A percentile compares a stretch with the other conserved stretches of the same genome.
phyloP scores from a whole-genome alignment of 345 rosid genomes.

The Pseudoturritis turrita region DNA sequence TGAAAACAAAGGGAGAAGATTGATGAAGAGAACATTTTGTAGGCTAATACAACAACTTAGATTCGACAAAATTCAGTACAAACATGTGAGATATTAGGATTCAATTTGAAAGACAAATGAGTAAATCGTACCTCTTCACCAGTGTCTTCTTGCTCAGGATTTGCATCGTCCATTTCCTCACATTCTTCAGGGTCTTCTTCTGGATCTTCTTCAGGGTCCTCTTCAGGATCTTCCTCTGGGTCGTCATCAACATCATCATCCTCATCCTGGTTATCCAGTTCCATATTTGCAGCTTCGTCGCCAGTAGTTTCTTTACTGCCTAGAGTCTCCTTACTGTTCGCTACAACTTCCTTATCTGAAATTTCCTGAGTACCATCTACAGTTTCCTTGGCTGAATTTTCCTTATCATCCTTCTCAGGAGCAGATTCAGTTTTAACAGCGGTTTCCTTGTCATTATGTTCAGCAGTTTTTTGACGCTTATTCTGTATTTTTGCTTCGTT shows the following conservation, averaged over 20 bases:
- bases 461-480: slow-evolving; percentile 55
- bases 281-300: slow-evolving; percentile 32
- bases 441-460: slow-evolving; percentile 43
- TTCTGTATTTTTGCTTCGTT: slow-evolving; percentile 35
- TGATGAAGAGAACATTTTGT: background rate
- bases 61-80: background rate
- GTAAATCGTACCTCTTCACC: slow-evolving; percentile 47
- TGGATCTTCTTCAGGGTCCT: slow-evolving; percentile 43
- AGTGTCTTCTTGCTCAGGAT: slow-evolving; percentile 34
- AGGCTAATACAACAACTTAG: background rate
- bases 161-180: slow-evolving; percentile 53
- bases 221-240: slow-evolving; percentile 66
- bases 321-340: slow-evolving; percentile 3
- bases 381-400: slow-evolving; percentile 31
- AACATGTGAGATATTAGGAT: background rate
- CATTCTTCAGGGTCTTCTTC: slow-evolving; percentile 36
- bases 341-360: slow-evolving; percentile 30
- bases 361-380: background rate
- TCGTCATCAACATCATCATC: slow-evolving; percentile 43
- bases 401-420: slow-evolving; percentile 39
- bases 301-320: slow-evolving; percentile 15
- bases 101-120: slow-evolving; percentile 7
- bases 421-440: slow-evolving; percentile 33
- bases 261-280: slow-evolving; percentile 38
- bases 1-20: background rate